Evolutionary conservation across 23 red algal genomes (phyloP).

Genomic region (Gracilaria vermiculophylla): DNA sequence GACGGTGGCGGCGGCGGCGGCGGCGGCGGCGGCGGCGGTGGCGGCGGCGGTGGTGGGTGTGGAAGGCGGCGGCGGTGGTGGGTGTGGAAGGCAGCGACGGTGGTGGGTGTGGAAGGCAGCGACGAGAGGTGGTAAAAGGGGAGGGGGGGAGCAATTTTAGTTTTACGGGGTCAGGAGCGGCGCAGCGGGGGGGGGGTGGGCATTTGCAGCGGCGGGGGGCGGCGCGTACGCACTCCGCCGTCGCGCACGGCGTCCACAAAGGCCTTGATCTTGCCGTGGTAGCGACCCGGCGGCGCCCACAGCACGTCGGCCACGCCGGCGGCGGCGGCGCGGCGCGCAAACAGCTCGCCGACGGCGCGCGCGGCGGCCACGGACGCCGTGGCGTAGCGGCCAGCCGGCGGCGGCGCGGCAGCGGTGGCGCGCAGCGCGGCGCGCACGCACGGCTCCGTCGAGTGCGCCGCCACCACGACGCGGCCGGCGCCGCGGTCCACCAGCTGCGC

Average conservation of each 20-base stretch:
- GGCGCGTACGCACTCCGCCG: slow-evolving; percentile 23
- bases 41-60: too few relatives aligned
- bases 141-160: too few relatives aligned
- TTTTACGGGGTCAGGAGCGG: too few relatives aligned
- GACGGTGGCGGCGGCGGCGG: too few relatives aligned
- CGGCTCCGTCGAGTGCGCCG: slow-evolving; percentile 62
- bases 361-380: slow-evolving; percentile 63
- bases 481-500: slow-evolving; percentile 70
- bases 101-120: background rate
- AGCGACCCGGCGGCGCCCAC: slow-evolving; percentile 60
- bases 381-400: slow-evolving; percentile 13
- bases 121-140: too few relatives aligned
- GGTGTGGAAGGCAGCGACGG: background rate
- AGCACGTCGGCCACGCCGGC: slow-evolving; percentile 38
- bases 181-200: background rate
- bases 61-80: background rate
- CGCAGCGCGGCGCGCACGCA: background rate
- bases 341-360: slow-evolving; percentile 16
- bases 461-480: slow-evolving; percentile 29
- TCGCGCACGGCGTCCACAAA: slow-evolving; percentile 70
- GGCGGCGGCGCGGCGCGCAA: slow-evolving; percentile 33
- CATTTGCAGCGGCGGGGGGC: slow-evolving; percentile 23
- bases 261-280: slow-evolving; percentile 82
- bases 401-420: background rate
- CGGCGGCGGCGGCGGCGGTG: too few relatives aligned